Base-by-base conservation (phyloP, 108 stramenopile genomes). In the Poteriospumella lacustris region DNA sequence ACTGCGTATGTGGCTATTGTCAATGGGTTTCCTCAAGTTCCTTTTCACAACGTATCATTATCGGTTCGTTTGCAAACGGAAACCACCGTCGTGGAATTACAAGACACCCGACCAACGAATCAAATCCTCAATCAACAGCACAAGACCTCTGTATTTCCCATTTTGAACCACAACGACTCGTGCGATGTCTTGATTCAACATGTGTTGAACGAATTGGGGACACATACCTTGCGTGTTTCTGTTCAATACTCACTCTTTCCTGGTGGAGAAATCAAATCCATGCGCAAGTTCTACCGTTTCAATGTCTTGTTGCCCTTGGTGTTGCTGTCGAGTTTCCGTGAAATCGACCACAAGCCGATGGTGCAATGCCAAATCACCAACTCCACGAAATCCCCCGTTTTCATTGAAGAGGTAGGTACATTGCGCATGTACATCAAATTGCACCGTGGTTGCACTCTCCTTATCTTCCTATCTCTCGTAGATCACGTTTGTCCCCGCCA, bases 1-100 rank as follows among this genome's bases (percentile, higher is more conserved):
- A 68, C 81, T 40, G 85, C 85, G 0, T 86, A 86, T 76, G 72
- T 86, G 39, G 47, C 43, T 28, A 83, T 86, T 38, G 47, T 85
- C 1, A 85, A 86, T 73, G 70, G 70, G 42, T 44, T 42, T 26
- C 12, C 19, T 5, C 26, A 42, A 12, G 24, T 73, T 26, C 36
- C 40, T 44, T 73, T 52, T 42, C 42, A 73, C 36, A 39, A 73
- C 9, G 70, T 73, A 56, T 19, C 12, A 5, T 42, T 73, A 42
- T 12, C 70, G 28, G 41, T 56, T 12, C 43, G 70, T 33, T 73
- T 73, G 36, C 70, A 73, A 73, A 73, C 70, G 28, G 43, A 24
- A 34, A 73, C 24, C 3, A 3, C 5, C 26, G 47, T 56, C 26
- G 15, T 29, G 3, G 70, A 73, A 5, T 73, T 73, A 42, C 3